Evolutionary conservation across 768 basidiomycete species (phyloP).

Genomic region (Boletus rubescentipes): DNA sequence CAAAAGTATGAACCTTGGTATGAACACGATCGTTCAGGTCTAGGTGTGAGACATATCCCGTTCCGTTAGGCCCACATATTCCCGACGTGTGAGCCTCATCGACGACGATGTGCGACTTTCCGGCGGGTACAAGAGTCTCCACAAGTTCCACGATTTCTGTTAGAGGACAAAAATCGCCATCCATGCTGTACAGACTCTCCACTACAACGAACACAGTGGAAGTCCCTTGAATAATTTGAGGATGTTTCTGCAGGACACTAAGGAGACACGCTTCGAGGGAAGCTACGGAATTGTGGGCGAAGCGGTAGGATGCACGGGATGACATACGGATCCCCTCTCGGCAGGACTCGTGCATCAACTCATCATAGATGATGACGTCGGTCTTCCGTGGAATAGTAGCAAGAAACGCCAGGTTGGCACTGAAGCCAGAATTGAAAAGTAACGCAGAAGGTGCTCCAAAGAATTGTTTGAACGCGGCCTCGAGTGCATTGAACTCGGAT

Average conservation of each 20-base stretch:
- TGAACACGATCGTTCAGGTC: conserved; percentile 43
- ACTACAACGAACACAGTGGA: conserved; percentile 47
- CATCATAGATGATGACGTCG: conserved; percentile 55
- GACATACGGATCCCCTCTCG: conserved; percentile 52
- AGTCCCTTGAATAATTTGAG: conserved; percentile 23
- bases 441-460: conserved; percentile 40
- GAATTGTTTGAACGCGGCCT: conserved; percentile 8
- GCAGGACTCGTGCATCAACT: conserved; percentile 50
- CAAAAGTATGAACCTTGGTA: conserved; percentile 52
- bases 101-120: conserved; percentile 44
- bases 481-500: conserved; percentile 12
- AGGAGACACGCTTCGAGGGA: conserved; percentile 33
- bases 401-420: conserved; percentile 53
- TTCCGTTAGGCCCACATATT: conserved; percentile 45
- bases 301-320: conserved; percentile 29
- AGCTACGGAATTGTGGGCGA: conserved; percentile 46
- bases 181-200: conserved; percentile 62
- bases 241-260: conserved; percentile 23
- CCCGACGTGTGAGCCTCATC: conserved; percentile 63
- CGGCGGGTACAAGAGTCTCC: conserved; percentile 36
- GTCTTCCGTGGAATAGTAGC: conserved; percentile 40
- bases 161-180: conserved; percentile 54
- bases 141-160: conserved; percentile 39
- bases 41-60: conserved; percentile 43
- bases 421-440: conserved; percentile 53